Base-by-base conservation (phyloP, 805 yeast species). In the Myxozyma neotropica region DNA sequence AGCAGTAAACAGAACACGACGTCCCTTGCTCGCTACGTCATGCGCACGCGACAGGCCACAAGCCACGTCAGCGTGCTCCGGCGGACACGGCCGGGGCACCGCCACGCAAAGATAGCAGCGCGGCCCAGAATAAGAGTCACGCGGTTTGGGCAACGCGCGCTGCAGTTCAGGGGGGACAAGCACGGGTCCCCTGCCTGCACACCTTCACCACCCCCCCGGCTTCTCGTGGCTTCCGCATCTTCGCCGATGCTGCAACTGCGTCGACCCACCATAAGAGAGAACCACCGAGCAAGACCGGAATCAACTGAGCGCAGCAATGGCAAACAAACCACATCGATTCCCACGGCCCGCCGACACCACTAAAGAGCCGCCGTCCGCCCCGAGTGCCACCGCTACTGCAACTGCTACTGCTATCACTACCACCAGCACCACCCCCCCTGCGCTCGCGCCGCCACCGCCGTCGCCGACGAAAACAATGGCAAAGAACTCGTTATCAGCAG, bases 21-120 rank as follows among this genome's bases (percentile, higher is more conserved):
- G 45, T 42, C 45, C 21, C 24, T n/a, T 42, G 15, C 26, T 29
- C 10, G 33, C 1, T 19, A 27, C 48, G 33, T 44, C 35, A 26
- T 19, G 24, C 17, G 31, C 52, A 23, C 43, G 52, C 27, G 52
- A 35, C 42, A 33, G 21, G 27, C 12, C 36, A 26, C 29, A 17
- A 44, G 50, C 50, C 50, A 31, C 50, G 50, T 46, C 50, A 46
- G 50, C 50, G 43, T 5, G 35, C 42, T 15, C n/a, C 46, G 29
- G 48, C 36, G 35, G 19, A 26, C 48, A 15, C 48, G 23, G 50
- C 50, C 24, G 35, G 4, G 1, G 33, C 33, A 29, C 33, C 6
- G 33, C 33, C 33, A 29, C 33, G 33, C 33, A 10, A 27, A 19
- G 52, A 47, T 47, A 35, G 43, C 33, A 21, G 52, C 33, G 10